These are phyloP conservation scores for Lachnellula cervina DNA, from an alignment of 2,329 filamentous ascomycete genomes.

Conservation along the genomic window DNA sequence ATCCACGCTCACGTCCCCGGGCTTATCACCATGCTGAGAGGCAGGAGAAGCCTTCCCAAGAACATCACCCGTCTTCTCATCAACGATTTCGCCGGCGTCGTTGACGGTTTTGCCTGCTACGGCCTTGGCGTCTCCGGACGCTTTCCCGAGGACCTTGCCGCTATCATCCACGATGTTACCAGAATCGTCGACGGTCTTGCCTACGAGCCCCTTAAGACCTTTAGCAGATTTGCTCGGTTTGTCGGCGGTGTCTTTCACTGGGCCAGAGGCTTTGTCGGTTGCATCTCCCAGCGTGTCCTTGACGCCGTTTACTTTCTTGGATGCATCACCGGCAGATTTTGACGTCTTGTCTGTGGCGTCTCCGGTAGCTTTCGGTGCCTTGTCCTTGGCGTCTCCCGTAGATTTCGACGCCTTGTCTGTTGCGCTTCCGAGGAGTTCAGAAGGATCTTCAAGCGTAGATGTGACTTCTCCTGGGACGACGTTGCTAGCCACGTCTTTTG, in stretches of 20 bases:
- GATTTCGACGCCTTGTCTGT: slow-evolving; percentile 1
- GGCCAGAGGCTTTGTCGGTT: slow-evolving; percentile 4
- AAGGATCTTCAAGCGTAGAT: background rate
- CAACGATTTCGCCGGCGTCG: too few relatives aligned
- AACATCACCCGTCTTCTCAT: too few relatives aligned
- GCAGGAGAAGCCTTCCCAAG: slow-evolving; percentile 1
- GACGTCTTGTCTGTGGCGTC: too few relatives aligned
- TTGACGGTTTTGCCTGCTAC: too few relatives aligned
- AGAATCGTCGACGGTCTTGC: too few relatives aligned
- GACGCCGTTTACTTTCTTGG: background rate
- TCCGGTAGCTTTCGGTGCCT: background rate
- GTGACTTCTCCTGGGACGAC: background rate
- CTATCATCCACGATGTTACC: too few relatives aligned
- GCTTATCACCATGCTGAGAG: slow-evolving; percentile 4
- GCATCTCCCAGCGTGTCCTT: background rate
- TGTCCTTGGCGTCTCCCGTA: background rate
- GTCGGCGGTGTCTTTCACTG: slow-evolving; percentile 3
- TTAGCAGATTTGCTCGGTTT: too few relatives aligned
- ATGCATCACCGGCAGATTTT: too few relatives aligned
- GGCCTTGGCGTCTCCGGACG: too few relatives aligned
- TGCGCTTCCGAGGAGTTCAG: background rate
- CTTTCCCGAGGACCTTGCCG: too few relatives aligned
- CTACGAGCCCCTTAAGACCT: too few relatives aligned
- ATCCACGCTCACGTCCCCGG: slow-evolving; percentile 10
- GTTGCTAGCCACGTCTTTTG: background rate